A percentile compares a stretch with the other conserved stretches of the same genome.
Conservation (phyloP, 2,329 filamentous ascomycete genomes). For the Colletotrichum lupini region DNA sequence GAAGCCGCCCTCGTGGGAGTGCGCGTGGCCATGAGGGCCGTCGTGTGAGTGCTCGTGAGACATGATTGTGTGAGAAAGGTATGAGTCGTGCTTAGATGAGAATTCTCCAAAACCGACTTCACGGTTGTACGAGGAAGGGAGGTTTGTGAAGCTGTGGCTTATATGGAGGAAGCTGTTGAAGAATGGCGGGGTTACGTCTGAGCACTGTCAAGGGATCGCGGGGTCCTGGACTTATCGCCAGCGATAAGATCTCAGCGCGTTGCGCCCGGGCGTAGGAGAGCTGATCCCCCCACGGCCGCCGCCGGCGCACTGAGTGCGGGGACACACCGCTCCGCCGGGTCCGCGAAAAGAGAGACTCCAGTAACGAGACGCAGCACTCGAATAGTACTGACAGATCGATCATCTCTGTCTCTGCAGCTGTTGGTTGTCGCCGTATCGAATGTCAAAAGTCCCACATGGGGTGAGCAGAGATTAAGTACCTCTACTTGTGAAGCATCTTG, state of each 20-base stretch:
- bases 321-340: background rate
- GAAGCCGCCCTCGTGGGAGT: conserved; percentile 67
- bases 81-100: no score
- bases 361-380: background rate
- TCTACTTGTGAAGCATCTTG: background rate
- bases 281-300: conserved; percentile 22
- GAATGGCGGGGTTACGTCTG: conserved; percentile 18
- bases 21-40: conserved; percentile 58
- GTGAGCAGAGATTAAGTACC: background rate
- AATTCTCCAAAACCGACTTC: background rate
- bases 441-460: background rate
- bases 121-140: background rate
- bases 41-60: conserved; percentile 63
- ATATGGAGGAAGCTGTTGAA: background rate
- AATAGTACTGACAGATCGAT: background rate
- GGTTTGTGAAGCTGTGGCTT: background rate
- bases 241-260: conserved; percentile 15
- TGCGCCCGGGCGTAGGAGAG: conserved; percentile 1
- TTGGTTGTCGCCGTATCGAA: background rate
- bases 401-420: background rate
- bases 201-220: conserved; percentile 21
- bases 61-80: conserved; percentile 34
- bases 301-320: conserved; percentile 25
- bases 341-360: background rate
- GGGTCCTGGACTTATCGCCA: conserved; percentile 21